Evolutionary conservation across 2,329 filamentous ascomycete genomes (phyloP).

Genomic region (Botrytis pseudocinerea): DNA sequence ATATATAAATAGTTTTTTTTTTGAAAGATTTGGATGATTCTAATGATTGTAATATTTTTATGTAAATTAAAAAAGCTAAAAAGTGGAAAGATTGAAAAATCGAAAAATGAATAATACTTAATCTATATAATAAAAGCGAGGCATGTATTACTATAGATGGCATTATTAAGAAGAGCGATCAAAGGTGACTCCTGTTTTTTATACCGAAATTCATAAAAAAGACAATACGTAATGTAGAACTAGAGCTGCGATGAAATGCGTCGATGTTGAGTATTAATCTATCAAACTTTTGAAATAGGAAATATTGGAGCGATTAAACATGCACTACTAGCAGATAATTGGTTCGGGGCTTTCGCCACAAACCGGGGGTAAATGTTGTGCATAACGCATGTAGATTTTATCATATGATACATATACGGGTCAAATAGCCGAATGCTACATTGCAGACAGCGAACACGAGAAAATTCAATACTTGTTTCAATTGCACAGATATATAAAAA

Average conservation of each 20-base stretch:
- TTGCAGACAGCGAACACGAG: background rate
- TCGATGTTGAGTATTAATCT: background rate
- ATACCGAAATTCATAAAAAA: background rate
- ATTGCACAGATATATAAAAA: background rate
- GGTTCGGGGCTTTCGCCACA: background rate
- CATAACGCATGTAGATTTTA: background rate
- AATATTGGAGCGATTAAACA: background rate
- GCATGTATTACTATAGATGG: background rate
- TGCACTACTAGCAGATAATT: background rate
- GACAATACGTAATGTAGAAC: background rate
- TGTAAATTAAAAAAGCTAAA: too few species aligned
- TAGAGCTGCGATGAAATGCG: background rate
- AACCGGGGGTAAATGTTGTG: background rate
- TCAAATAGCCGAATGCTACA: background rate
- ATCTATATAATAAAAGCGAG: background rate
- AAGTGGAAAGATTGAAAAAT: too few species aligned
- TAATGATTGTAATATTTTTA: too few species aligned
- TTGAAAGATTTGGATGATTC: too few species aligned
- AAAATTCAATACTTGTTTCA: background rate
- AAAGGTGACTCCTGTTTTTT: background rate
- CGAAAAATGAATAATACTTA: too few species aligned
- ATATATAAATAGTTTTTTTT: too few species aligned
- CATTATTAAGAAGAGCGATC: background rate
- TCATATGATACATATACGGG: background rate
- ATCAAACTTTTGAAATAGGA: background rate